Base-by-base conservation (phyloP, 495 filamentous ascomycete species). In the Hyaloscypha bicolor region DNA sequence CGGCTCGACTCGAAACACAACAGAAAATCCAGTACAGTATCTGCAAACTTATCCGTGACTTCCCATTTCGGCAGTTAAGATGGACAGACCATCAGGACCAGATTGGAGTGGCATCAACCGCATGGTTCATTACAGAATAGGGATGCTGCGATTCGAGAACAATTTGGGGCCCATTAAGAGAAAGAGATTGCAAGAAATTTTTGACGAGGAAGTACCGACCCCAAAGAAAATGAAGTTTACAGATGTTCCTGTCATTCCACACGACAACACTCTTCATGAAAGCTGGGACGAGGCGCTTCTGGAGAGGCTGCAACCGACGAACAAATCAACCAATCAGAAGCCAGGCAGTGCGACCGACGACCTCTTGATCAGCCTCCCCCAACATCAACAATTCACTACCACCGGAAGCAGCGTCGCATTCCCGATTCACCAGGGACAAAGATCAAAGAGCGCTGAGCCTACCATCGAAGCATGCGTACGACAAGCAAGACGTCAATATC, bases 281-380 rank as follows among this genome's bases (percentile, higher is more conserved):
- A 12, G 16, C 16, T 48, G 42, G 42, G 42, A 48, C 6, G 37
- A 62, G 33, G 60, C 39, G 0, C 31, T 25, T 14, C 6, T 45
- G 60, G 22, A 51, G 37, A 62, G 37, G 39, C 60, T 51, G 39
- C 31, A 25, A 35, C 31, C 39, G 5, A 35, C 33, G 22, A n/a
- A 48, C 8, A 12, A 19, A 14, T 19, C n/a, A 22, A 16, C 60
- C 60, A 62, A 62, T 62, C 60, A 62, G 6, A 62, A 62, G 60
- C 60, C 35, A 62, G 5, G 14, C 4, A 9, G 12, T 21, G 22
- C 39, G 2, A 21, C 35, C 6, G 53, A 56, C 29, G 53, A 56
- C 29, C 19, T 56, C 53, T 31, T 56, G 21, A 31, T 29, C 21
- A 56, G 29, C n/a, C 53, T 56, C 21, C 11, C 9, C 9, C 53